Base-by-base conservation (phyloP, 2,329 filamentous ascomycete genomes). In the Monilinia laxa region DNA sequence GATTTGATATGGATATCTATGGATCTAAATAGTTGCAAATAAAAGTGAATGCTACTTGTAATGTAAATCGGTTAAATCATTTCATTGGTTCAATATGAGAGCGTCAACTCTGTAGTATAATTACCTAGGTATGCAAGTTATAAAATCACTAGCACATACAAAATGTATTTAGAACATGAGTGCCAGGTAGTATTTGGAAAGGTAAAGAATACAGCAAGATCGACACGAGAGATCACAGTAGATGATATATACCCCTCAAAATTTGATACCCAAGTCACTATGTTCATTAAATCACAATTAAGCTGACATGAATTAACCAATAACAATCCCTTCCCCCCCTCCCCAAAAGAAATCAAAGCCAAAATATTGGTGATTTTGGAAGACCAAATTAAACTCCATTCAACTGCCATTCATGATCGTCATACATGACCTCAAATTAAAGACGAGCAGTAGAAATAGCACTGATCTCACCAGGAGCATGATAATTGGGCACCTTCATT, bases 401-500 rank as follows among this genome's bases (percentile, higher is more conserved):
- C 11, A 28, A 28, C 35, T 58, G 4, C 28, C 16, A 58, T 28
- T 45, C 38, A 20, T 28, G 11, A 58, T 4, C 25, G n/a, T 3
- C 16, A 40, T 9, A 23, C 5, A 3, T 35, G 2, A 16, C 16
- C 1, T 16, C 20, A 49, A 64, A 38, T 56, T n/a, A 66, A 66
- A 66, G 64, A 47, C 64, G 56, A 25, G 64, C 16, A 28, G 64
- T 58, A 25, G 65, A 60, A 55, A 67, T 56, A 25, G 16, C 53
- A 23, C 58, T 57, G 3, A 67, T 49, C 42, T 85, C 83, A 6
- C 82, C 82, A 0, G 83, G 85, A 0, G 83, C 86, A 68, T 88
- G 78, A 74, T 89, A 89, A 12, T 80, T 81, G 1, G 87, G 87
- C 4, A 84, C 89, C 79, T 87, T 90, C 91, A 94, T 94, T 53